These are phyloP conservation scores for Fusarium protoensiforme DNA, from an alignment of 2,329 filamentous ascomycete species.

Conservation along the genomic window DNA sequence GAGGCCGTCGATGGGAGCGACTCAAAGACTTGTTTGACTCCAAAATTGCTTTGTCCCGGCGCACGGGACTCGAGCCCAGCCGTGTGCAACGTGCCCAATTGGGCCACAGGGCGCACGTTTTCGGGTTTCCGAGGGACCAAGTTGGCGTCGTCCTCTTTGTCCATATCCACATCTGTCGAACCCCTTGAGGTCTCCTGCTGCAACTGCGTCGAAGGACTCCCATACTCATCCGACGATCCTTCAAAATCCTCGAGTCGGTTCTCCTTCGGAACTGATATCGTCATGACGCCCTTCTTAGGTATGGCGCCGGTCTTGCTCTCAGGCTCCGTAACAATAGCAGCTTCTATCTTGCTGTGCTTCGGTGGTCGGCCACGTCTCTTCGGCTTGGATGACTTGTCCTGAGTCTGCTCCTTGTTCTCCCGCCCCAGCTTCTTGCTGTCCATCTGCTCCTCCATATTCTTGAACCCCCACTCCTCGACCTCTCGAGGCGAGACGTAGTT, in stretches of 20 bases:
- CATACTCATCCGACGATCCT: conserved; percentile 44
- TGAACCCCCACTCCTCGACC: conserved; percentile 68
- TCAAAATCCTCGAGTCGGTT: conserved; percentile 45
- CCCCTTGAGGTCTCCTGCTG: conserved; percentile 33
- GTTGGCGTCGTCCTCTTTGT: not conserved
- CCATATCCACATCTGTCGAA: conserved; percentile 5
- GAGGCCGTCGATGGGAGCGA: conserved; percentile 7
- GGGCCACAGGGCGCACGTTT: not conserved
- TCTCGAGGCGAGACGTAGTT: conserved; percentile 69
- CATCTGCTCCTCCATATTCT: conserved; percentile 53
- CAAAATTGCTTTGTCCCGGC: not conserved
- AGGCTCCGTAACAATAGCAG: conserved; percentile 44
- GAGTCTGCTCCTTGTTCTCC: conserved; percentile 41
- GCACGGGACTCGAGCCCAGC: not conserved
- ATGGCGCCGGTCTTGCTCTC: conserved; percentile 37
- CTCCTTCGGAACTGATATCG: conserved; percentile 51
- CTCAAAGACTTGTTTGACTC: conserved; percentile 2
- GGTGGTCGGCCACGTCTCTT: conserved; percentile 46
- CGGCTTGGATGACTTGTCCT: conserved; percentile 16
- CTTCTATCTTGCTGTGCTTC: conserved; percentile 46
- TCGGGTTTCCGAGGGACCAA: not conserved
- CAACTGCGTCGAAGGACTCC: conserved; percentile 44
- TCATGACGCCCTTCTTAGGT: conserved; percentile 48
- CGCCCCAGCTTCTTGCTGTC: conserved; percentile 50
- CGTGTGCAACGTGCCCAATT: not conserved